Evolutionary conservation across 2,329 filamentous ascomycete species (phyloP).

Genomic region (Aspergillus texensis): DNA sequence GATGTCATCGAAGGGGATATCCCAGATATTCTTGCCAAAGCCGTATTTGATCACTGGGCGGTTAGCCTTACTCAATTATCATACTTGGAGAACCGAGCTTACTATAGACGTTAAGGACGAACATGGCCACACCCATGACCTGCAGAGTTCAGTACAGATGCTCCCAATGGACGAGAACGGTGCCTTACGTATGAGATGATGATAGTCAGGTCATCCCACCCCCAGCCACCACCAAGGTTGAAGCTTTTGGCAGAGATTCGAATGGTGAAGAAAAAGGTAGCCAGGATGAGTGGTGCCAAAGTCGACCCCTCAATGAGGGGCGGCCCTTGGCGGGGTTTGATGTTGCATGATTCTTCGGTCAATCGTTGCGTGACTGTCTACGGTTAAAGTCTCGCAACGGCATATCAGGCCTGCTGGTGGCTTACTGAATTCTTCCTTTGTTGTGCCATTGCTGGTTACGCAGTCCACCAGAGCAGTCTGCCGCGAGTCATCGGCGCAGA

Average conservation of each 20-base stretch:
- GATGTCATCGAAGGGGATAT: constrained; percentile 15
- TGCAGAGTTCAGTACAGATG: neutral
- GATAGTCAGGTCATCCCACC: constrained; percentile 21
- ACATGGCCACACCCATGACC: constrained; percentile 16
- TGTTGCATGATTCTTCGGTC: neutral
- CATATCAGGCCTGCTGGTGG: no score
- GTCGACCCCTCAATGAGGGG: constrained; percentile 16
- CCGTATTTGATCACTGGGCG: constrained; percentile 14
- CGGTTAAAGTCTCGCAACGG: neutral
- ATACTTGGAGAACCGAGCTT: neutral
- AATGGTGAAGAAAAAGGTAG: constrained; percentile 17
- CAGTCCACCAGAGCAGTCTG: neutral
- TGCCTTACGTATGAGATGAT: constrained; percentile 17
- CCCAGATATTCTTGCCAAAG: constrained; percentile 20
- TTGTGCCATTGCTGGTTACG: neutral
- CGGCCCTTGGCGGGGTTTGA: constrained; percentile 5
- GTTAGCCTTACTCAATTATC: neutral
- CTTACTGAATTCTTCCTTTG: constrained; percentile 5
- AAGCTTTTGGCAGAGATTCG: constrained; percentile 18
- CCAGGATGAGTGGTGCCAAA: constrained; percentile 17
- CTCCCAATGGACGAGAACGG: no score
- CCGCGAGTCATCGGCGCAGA: neutral
- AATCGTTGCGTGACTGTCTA: neutral
- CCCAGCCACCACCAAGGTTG: constrained; percentile 22
- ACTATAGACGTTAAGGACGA: constrained; percentile 18